Conservation (phyloP, 768 basidiomycete species). For the Fomitopsis serialis region DNA sequence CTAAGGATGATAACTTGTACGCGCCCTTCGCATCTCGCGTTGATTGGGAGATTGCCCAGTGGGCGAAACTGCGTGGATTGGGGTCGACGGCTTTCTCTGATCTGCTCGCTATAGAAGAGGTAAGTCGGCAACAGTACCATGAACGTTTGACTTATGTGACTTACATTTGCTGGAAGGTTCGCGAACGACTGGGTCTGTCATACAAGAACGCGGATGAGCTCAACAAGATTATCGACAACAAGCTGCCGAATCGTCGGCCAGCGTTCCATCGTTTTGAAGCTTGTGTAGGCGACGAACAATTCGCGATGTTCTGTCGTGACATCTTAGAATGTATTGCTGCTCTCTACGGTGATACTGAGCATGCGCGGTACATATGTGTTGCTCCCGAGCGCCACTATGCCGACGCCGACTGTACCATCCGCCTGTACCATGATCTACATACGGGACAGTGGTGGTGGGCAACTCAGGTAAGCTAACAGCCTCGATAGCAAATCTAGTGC, state of each 20-base stretch:
- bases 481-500: neutral
- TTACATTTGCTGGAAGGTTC: conserved; percentile 1
- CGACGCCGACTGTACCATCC: conserved; percentile 18
- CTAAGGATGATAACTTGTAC: conserved; percentile 1
- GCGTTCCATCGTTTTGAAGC: conserved; percentile 23
- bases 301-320: conserved; percentile 30
- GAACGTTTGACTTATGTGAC: neutral
- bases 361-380: conserved; percentile 24
- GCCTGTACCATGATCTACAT: conserved; percentile 37
- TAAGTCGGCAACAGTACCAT: conserved; percentile 17
- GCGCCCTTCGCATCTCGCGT: conserved; percentile 31
- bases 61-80: conserved; percentile 33
- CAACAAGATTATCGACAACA: conserved; percentile 29
- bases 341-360: conserved; percentile 30
- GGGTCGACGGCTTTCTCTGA: conserved; percentile 35
- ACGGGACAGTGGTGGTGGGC: conserved; percentile 50
- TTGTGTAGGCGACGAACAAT: conserved; percentile 23
- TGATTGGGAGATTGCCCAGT: conserved; percentile 36
- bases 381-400: conserved; percentile 33
- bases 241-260: conserved; percentile 21
- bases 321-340: conserved; percentile 31
- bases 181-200: conserved; percentile 26
- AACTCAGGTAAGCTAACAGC: conserved; percentile 31
- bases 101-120: conserved; percentile 33
- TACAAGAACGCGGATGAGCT: conserved; percentile 26